Evolutionary conservation across 148 eudicot species (phyloP).

Genomic region (Cornus kousa): DNA sequence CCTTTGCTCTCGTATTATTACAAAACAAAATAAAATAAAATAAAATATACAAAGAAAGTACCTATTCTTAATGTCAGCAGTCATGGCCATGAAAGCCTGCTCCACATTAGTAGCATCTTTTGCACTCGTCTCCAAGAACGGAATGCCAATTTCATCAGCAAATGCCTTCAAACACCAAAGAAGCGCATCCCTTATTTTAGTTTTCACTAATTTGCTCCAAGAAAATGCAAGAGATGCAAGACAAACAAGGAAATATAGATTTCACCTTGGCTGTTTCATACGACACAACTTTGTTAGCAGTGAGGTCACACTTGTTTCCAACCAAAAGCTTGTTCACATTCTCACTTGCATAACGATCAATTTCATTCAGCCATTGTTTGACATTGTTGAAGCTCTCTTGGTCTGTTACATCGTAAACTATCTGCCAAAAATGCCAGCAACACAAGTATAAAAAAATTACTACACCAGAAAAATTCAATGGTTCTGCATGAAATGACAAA

Average conservation of each 20-base stretch:
- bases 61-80: conserved; percentile 50
- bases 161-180: conserved; percentile 28
- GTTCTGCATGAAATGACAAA: too few species aligned
- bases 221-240: not conserved
- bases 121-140: conserved; percentile 50
- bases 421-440: conserved; percentile 19
- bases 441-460: too few species aligned
- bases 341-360: conserved; percentile 53
- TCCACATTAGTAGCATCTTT: conserved; percentile 44
- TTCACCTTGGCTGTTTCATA: conserved; percentile 39
- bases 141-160: conserved; percentile 50
- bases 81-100: conserved; percentile 53
- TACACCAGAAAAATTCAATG: too few species aligned
- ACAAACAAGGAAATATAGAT: not conserved
- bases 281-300: conserved; percentile 37
- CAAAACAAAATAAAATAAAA: too few species aligned
- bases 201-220: not conserved
- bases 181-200: not conserved
- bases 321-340: conserved; percentile 48
- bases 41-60: conserved; percentile 1
- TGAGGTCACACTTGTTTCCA: conserved; percentile 45
- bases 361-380: conserved; percentile 48
- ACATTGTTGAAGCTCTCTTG: conserved; percentile 49
- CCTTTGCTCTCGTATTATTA: too few species aligned
- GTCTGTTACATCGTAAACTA: conserved; percentile 51